Percentiles rank a stretch among this genome's conserved stretches.
These are phyloP conservation scores for Pythium aristosporum DNA, from an alignment of 352 stramenopile species.

Conservation along the genomic window DNA sequence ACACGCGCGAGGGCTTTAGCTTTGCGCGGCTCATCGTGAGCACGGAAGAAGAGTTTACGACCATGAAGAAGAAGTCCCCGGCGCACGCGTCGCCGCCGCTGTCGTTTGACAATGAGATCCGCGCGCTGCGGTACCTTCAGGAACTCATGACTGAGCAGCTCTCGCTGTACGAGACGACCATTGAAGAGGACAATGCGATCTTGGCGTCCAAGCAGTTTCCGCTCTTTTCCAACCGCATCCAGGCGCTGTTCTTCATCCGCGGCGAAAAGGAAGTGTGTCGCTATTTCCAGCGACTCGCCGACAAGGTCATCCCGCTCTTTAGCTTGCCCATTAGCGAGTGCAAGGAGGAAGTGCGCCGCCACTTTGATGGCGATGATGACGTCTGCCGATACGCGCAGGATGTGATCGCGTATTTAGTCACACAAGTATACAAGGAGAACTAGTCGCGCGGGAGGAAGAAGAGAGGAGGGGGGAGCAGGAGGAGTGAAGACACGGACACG, in stretches of 20 bases:
- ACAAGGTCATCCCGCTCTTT: slow-evolving; percentile 85
- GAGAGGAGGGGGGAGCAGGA: background rate
- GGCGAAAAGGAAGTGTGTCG: slow-evolving; percentile 88
- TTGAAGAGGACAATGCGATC: slow-evolving; percentile 85
- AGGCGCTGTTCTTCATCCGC: slow-evolving; percentile 87
- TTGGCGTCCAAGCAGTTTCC: slow-evolving; percentile 77
- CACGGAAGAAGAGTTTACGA: slow-evolving; percentile 81
- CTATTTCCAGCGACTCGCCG: slow-evolving; percentile 78
- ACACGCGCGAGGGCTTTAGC: slow-evolving; percentile 85
- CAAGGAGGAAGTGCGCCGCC: slow-evolving; percentile 67
- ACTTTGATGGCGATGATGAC: slow-evolving; percentile 79
- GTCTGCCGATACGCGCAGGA: slow-evolving; percentile 86
- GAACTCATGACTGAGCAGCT: slow-evolving; percentile 83
- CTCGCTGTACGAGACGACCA: slow-evolving; percentile 78
- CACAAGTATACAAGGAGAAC: slow-evolving; percentile 78
- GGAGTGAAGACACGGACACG: background rate
- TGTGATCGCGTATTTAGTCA: slow-evolving; percentile 88
- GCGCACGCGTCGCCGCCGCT: slow-evolving; percentile 77
- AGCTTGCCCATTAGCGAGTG: slow-evolving; percentile 63
- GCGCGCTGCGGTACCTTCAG: slow-evolving; percentile 67
- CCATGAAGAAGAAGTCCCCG: slow-evolving; percentile 78
- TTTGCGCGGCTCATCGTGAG: slow-evolving; percentile 84
- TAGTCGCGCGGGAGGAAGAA: slow-evolving; percentile 23
- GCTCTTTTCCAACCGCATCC: slow-evolving; percentile 86
- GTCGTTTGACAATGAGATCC: slow-evolving; percentile 86